Conservation (phyloP, 75 land plant genomes). For the Pseudotsuga menziesii region DNA sequence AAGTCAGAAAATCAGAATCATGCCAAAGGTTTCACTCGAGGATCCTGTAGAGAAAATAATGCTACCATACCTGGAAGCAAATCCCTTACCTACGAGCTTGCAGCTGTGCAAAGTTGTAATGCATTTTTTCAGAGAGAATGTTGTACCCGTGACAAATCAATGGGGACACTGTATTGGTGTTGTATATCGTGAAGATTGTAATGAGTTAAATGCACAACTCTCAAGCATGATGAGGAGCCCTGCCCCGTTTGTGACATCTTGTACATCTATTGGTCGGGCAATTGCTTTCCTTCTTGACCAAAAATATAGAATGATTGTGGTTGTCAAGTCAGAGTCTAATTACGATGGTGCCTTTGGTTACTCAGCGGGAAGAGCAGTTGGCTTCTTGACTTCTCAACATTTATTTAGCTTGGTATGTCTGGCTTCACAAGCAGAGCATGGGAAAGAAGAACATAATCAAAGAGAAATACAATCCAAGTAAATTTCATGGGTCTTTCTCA, state of each 20-base stretch:
- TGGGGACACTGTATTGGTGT: conserved; percentile 70
- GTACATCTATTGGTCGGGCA: conserved; percentile 48
- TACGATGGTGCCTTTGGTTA: conserved; percentile 24
- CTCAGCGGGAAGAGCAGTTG: conserved; percentile 37
- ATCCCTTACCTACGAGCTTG: conserved; percentile 33
- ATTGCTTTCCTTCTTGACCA: conserved; percentile 50
- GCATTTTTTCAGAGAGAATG: conserved; percentile 53
- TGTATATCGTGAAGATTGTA: conserved; percentile 65
- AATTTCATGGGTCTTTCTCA: neutral
- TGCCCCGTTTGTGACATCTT: conserved; percentile 52
- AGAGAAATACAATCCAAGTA: neutral
- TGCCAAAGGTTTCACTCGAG: conserved; percentile 32
- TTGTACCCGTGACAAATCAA: conserved; percentile 61
- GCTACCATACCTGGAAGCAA: conserved; percentile 45
- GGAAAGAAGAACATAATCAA: neutral
- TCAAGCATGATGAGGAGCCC: conserved; percentile 57
- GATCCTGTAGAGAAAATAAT: conserved; percentile 57
- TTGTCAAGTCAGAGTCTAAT: conserved; percentile 28
- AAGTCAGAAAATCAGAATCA: no score
- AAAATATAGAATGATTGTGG: conserved; percentile 43
- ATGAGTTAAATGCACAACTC: conserved; percentile 38
- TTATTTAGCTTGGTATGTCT: conserved; percentile 22
- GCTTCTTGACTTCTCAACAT: conserved; percentile 46
- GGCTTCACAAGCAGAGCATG: neutral
- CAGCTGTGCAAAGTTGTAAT: conserved; percentile 42